Percentiles rank a stretch among this genome's conserved stretches.
Conservation (phyloP, 1,284 basidiomycete genomes). For the Tilletia horrida region DNA sequence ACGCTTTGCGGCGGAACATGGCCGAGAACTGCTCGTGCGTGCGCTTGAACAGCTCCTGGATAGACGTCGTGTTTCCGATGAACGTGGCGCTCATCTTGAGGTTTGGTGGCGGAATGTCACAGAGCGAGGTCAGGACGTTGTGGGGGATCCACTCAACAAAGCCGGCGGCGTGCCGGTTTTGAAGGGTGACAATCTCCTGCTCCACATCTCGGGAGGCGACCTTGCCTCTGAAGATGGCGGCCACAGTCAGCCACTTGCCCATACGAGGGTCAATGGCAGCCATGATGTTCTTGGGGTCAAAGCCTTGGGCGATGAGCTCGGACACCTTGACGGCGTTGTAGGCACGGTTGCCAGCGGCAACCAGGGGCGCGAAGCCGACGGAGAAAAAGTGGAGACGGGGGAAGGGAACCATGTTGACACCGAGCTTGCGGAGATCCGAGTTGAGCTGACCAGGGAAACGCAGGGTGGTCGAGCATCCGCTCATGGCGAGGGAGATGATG, state of each 20-base stretch:
- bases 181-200: conserved; percentile 92
- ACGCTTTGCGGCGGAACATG: conserved; percentile 98
- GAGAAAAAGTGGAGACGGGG: conserved; percentile 56
- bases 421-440: conserved; percentile 93
- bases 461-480: conserved; percentile 89
- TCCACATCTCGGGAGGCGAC: conserved; percentile 79
- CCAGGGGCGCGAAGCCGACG: conserved; percentile 55
- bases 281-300: conserved; percentile 53
- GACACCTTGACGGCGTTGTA: conserved; percentile 60
- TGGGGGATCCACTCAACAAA: conserved; percentile 93
- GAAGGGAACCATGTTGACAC: conserved; percentile 80
- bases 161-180: conserved; percentile 94
- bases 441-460: conserved; percentile 98
- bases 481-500: conserved; percentile 96
- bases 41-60: conserved; percentile 86
- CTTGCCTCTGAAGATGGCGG: conserved; percentile 54
- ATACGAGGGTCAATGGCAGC: conserved; percentile 75
- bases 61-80: conserved; percentile 87
- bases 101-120: conserved; percentile 87
- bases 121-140: conserved; percentile 82
- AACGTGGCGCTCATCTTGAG: conserved; percentile 67
- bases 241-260: conserved; percentile 60
- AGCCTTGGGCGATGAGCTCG: conserved; percentile 48
- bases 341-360: conserved; percentile 56
- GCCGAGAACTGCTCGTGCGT: conserved; percentile 92